A percentile compares a stretch with the other conserved stretches of the same genome.
These are phyloP conservation scores for Fonsecaea multimorphosa DNA, from an alignment of 2,329 filamentous ascomycete genomes.

Conservation along the genomic window DNA sequence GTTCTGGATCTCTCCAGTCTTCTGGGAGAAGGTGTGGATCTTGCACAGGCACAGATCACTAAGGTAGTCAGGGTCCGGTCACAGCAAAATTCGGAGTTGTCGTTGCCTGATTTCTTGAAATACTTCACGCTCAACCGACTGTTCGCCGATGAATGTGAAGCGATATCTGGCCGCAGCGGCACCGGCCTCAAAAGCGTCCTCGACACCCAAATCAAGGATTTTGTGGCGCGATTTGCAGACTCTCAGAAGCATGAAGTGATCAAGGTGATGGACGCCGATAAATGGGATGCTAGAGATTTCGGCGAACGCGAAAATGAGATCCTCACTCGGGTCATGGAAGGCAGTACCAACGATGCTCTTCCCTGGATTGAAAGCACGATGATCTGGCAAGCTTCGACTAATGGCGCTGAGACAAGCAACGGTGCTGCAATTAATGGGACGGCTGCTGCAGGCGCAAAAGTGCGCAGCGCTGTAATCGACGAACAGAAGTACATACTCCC, in stretches of 20 bases:
- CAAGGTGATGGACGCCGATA: slow-evolving; percentile 65
- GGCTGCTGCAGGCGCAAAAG: slow-evolving; percentile 60
- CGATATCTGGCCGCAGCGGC: slow-evolving; percentile 67
- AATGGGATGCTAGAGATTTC: slow-evolving; percentile 70
- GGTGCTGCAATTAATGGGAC: slow-evolving; percentile 28
- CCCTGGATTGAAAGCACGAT: slow-evolving; percentile 59
- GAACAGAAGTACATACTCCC: slow-evolving; percentile 85
- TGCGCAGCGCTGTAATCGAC: slow-evolving; percentile 77
- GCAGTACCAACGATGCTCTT: slow-evolving; percentile 64
- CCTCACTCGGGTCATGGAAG: slow-evolving; percentile 61
- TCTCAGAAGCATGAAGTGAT: slow-evolving; percentile 63
- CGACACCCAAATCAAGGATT: slow-evolving; percentile 67
- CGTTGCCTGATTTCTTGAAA: slow-evolving; percentile 63
- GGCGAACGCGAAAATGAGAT: slow-evolving; percentile 58
- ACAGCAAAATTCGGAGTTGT: slow-evolving; percentile 63
- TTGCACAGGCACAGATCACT: slow-evolving; percentile 67
- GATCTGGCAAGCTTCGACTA: slow-evolving; percentile 54
- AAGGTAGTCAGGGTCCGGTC: slow-evolving; percentile 69
- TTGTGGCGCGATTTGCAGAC: slow-evolving; percentile 64
- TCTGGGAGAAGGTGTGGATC: slow-evolving; percentile 70
- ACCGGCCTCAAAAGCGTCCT: slow-evolving; percentile 65
- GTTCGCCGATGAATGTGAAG: slow-evolving; percentile 71
- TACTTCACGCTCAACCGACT: slow-evolving; percentile 69
- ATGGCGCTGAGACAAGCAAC: slow-evolving; percentile 38
- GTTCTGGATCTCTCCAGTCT: slow-evolving; percentile 70